Evolutionary conservation across 257 asterid genomes (phyloP), one percentile per base, ranked within the genome.

Genomic region (Scutellaria baicalensis): DNA sequence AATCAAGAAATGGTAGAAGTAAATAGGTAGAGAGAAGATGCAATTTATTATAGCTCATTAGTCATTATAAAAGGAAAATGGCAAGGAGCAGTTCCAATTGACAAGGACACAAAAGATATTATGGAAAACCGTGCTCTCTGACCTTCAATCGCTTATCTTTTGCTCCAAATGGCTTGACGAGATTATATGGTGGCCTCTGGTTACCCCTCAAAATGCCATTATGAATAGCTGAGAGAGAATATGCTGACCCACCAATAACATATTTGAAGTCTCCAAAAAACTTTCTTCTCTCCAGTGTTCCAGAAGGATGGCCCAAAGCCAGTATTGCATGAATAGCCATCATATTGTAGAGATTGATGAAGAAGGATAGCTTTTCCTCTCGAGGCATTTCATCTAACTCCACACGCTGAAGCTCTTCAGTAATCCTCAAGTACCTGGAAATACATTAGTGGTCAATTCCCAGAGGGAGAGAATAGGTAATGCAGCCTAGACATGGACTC

Each of bases 141-240:
- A 88, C 97, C 93, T 79, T 83, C 69, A 83, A 65, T 50, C 90
- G 87, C 52, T 71, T 80, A 79, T 92, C 97, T 57, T 82, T 79
- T 36, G 45, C 82, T 48, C 90, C 91, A 73, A 92, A 92, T 52
- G 97, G 95, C 75, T 82, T 89, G 44, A 58, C 78, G 57, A 85
- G 93, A 78, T 85, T 89, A 84, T 92, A 92, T 0, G 98, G 93
- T 42, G 97, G 96, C 72, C 97, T 90, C 77, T 89, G 96, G 77
- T 92, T 92, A 71, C 88, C 91, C 87, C 98, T 86, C 73, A 92
- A 84, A 71, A 89, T 75, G 71, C 98, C 97, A 62, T 88, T 92
- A 36, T 88, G 82, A 39, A 92, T 86, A 42, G 86, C 93, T 57
- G 97, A 89, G 59, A 92, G 98, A 35, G 98, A 89, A 62, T 84